Evolutionary conservation across 164 flowering plant species (phyloP).

Genomic region (Buxus sempervirens): DNA sequence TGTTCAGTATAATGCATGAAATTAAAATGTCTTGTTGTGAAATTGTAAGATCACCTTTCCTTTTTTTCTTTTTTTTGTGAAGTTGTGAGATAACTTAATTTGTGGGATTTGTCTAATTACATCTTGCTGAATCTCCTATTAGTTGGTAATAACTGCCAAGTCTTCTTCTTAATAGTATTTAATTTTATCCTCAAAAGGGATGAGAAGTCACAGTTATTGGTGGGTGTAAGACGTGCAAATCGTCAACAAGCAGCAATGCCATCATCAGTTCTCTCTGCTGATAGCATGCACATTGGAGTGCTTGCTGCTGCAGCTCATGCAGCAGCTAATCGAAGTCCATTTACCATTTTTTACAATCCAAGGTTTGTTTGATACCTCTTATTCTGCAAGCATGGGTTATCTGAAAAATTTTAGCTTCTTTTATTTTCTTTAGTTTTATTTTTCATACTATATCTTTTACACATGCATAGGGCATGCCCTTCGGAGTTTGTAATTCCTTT

Average conservation of each 20-base stretch:
- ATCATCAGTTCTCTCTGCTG: slow-evolving; percentile 94
- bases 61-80: too few relatives aligned
- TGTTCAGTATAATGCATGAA: too few relatives aligned
- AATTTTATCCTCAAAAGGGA: slow-evolving; percentile 45
- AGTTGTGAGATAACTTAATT: too few relatives aligned
- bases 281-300: slow-evolving; percentile 99
- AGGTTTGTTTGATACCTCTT: slow-evolving; percentile 36
- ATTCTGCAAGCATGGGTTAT: neutral
- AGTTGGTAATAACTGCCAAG: too few relatives aligned
- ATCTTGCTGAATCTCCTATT: too few relatives aligned
- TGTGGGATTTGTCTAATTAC: too few relatives aligned
- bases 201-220: slow-evolving; percentile 78
- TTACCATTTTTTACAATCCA: slow-evolving; percentile 92
- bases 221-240: slow-evolving; percentile 91
- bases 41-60: too few relatives aligned
- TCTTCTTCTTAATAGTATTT: neutral
- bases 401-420: slow-evolving; percentile 2
- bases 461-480: slow-evolving; percentile 71
- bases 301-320: slow-evolving; percentile 99
- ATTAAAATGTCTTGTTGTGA: too few relatives aligned
- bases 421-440: too few relatives aligned
- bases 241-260: slow-evolving; percentile 86
- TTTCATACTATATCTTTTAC: neutral
- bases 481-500: slow-evolving; percentile 88
- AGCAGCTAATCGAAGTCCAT: slow-evolving; percentile 79